A percentile compares a stretch with the other conserved stretches of the same genome.
Conservation (phyloP, 116 monocot species). For the Zostera marina region DNA sequence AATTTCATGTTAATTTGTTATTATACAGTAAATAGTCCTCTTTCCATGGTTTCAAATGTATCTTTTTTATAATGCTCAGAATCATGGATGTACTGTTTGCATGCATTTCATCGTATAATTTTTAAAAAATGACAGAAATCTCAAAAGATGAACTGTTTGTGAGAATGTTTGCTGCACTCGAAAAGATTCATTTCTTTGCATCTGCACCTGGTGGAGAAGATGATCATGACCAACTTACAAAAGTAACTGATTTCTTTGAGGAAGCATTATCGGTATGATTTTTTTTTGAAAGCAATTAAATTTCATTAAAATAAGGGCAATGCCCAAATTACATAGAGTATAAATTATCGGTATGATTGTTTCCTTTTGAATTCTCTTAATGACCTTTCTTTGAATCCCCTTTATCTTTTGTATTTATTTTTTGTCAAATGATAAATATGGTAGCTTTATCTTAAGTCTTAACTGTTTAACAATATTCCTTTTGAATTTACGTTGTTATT, state of each 20-base stretch:
- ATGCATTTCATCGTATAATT: neutral
- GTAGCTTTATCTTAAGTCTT: too few relatives aligned
- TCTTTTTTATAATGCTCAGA: neutral
- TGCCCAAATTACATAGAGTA: too few relatives aligned
- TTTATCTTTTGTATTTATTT: too few relatives aligned
- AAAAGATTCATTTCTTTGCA: constrained; percentile 49
- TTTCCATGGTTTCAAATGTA: neutral
- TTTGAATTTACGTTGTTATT: too few relatives aligned
- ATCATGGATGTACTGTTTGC: neutral
- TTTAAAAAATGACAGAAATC: constrained; percentile 8
- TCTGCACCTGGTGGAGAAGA: constrained; percentile 34
- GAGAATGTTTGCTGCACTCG: constrained; percentile 51
- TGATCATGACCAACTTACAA: constrained; percentile 39
- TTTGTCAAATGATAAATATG: too few relatives aligned
- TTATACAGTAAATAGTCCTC: neutral
- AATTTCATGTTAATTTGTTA: neutral
- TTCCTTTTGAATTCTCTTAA: neutral
- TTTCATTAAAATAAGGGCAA: too few relatives aligned
- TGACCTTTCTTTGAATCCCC: neutral
- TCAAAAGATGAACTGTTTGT: constrained; percentile 59
- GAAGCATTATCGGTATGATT: constrained; percentile 43
- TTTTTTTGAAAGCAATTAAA: too few relatives aligned
- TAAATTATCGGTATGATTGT: constrained; percentile 5
- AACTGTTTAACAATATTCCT: too few relatives aligned
- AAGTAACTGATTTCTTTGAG: constrained; percentile 46